Evolutionary conservation across 257 asterid species (phyloP).

Genomic region (Solanum lycopersicoides): DNA sequence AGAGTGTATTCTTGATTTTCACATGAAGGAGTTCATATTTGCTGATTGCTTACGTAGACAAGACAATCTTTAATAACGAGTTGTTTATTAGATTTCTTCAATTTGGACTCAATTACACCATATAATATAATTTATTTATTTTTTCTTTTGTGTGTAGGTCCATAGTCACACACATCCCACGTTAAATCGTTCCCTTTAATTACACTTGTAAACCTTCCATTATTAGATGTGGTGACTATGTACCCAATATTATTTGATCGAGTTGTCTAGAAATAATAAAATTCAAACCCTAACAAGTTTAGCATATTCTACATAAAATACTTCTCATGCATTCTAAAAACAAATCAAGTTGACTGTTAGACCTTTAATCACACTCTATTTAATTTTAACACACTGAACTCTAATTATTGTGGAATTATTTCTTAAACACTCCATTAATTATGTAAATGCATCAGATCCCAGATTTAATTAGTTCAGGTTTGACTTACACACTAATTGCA

Average conservation of each 20-base stretch:
- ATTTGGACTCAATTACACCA: neutral
- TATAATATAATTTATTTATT: neutral
- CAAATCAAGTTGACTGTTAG: neutral
- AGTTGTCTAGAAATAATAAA: neutral
- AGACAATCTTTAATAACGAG: neutral
- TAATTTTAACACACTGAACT: neutral
- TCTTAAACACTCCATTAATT: neutral
- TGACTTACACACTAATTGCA: neutral
- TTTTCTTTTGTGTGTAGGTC: neutral
- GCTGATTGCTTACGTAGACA: neutral
- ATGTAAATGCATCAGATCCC: neutral
- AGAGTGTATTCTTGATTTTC: neutral
- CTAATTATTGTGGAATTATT: neutral
- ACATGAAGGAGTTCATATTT: neutral
- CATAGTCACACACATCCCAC: neutral
- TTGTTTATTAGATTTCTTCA: neutral
- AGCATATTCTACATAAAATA: neutral
- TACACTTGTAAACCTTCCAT: neutral
- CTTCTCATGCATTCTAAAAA: neutral
- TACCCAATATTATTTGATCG: neutral
- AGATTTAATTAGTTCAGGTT: neutral
- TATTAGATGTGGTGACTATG: neutral
- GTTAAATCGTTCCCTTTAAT: neutral
- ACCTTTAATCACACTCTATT: neutral
- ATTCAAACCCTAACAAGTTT: neutral